Evolutionary conservation across 164 flowering plant genomes (phyloP).

Genomic region (Sextonia rubra): DNA sequence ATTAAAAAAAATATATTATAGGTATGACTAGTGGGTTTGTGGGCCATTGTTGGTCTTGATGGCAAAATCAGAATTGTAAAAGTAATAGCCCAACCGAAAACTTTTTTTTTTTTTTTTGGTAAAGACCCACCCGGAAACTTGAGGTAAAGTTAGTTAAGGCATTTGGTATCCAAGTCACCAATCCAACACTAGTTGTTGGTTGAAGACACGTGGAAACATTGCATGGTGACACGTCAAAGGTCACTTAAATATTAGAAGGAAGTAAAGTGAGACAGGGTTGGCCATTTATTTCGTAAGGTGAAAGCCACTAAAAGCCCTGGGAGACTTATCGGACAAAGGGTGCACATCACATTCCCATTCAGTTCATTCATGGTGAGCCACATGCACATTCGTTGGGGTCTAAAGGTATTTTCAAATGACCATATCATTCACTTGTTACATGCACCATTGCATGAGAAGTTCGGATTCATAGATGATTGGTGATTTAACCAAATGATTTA

Average conservation of each 20-base stretch:
- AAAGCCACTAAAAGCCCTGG: background rate
- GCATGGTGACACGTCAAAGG: background rate
- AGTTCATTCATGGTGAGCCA: background rate
- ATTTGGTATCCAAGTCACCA: background rate
- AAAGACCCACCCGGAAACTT: background rate
- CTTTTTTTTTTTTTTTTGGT: no score
- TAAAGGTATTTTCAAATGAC: no score
- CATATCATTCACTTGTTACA: no score
- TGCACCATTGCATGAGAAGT: background rate
- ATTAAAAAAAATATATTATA: no score
- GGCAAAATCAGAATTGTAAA: background rate
- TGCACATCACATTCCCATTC: background rate
- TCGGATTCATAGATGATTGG: no score
- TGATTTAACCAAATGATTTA: no score
- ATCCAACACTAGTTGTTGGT: background rate
- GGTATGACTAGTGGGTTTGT: background rate
- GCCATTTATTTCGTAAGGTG: background rate
- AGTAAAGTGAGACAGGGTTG: background rate
- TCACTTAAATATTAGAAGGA: background rate
- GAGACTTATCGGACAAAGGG: background rate
- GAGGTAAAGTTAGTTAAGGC: background rate
- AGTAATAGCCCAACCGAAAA: background rate
- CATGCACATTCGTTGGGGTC: background rate
- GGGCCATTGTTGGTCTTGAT: background rate
- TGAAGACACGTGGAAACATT: background rate